phyloP scores from a whole-genome alignment of 768 basidiomycete genomes.

The Suillus weaverae region DNA sequence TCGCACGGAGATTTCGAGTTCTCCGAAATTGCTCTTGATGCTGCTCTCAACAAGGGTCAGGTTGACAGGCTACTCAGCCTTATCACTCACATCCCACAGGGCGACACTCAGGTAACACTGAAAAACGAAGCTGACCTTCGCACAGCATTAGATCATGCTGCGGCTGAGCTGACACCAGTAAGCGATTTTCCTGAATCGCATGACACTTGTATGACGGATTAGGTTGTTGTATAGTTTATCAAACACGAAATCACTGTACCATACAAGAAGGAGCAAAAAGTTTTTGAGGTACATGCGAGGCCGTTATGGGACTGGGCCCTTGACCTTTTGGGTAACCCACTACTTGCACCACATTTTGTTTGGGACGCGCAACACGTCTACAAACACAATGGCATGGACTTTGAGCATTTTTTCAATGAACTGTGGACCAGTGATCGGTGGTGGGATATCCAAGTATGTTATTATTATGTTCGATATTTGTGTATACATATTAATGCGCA shows the following conservation, averaged over 20 bases:
- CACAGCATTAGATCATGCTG: background rate
- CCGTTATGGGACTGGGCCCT: too few relatives aligned
- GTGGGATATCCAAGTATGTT: too few relatives aligned
- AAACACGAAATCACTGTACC: background rate
- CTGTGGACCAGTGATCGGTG: too few relatives aligned
- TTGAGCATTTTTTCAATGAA: too few relatives aligned
- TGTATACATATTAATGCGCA: too few relatives aligned
- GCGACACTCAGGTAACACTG: conserved; percentile 19
- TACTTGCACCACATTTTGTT: too few relatives aligned
- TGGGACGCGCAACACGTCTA: too few relatives aligned
- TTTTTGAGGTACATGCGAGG: background rate
- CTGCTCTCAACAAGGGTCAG: background rate
- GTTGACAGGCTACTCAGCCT: conserved; percentile 9
- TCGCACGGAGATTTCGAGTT: background rate
- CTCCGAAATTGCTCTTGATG: background rate
- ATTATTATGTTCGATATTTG: too few relatives aligned
- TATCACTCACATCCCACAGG: conserved; percentile 6
- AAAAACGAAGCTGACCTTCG: conserved; percentile 10
- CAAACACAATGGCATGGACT: too few relatives aligned
- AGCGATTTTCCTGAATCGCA: background rate
- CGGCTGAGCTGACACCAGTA: background rate
- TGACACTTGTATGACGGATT: background rate
- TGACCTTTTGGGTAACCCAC: too few relatives aligned
- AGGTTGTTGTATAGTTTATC: background rate
- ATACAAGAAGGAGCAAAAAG: background rate